Evolutionary conservation across 1,139 yeast species (phyloP), one percentile per base, ranked within the genome.

Genomic region (Yamadazyma pseudoaaseri): DNA sequence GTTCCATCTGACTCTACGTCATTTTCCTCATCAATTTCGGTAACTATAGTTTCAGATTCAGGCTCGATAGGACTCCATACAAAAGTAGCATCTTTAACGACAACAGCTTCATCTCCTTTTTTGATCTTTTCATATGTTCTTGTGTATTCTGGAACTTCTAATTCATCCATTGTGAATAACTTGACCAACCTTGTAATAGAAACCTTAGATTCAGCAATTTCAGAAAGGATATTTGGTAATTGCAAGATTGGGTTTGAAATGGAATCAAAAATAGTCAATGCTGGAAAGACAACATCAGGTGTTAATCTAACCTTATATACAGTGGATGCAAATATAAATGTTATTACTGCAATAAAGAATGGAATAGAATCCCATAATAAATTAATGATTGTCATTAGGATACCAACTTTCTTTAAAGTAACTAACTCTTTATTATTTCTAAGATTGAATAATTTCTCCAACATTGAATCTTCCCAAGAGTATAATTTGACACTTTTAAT

Each of bases 381-480:
- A 16, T 49, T 48, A 8, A 66, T 51, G 17, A 54, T 48, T 1
- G 71, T 58, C 34, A 42, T 55, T 25, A 49, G 55, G 10, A 63
- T 48, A 18, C 70, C 72, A 31, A 61, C 53, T 32, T 47, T 53
- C 35, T 49, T 58, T 29, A 54, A 48, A 22, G 54, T 53, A 11
- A 32, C 37, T 38, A 66, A 55, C 42, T 67, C 73, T 31, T 60
- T 52, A 16, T 54, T 60, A 39, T 65, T 65, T 54, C 73, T 60
- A 20, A 65, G 49, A 4, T 48, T 56, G 26, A 53, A 50, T 29
- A 67, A 53, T 38, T 63, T 54, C 16, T 49, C 46, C 42, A 65
- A 45, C 65, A 66, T 63, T 12, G 73, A 71, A 21, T 44, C 40
- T 37, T 65, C 70, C 71, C 71, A 65, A 5, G 68, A 60, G 40